Evolutionary conservation across 352 stramenopile genomes (phyloP).

Genomic region (Phytopythium cucurbitacearum): DNA sequence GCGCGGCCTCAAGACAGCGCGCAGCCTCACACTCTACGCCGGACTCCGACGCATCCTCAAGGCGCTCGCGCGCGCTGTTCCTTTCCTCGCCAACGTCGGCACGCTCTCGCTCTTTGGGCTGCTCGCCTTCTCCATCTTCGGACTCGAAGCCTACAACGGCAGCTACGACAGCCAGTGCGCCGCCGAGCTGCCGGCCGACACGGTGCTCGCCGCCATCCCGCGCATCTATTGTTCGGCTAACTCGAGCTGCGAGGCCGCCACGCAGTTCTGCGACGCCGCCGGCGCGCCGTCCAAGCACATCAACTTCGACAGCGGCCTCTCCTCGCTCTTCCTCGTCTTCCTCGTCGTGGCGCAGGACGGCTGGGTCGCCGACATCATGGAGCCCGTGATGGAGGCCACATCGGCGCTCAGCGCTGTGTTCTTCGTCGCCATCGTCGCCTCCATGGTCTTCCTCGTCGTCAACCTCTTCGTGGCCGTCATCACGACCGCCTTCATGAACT

Average conservation of each 20-base stretch:
- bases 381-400: slow-evolving; percentile 61
- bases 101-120: slow-evolving; percentile 72
- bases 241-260: slow-evolving; percentile 26
- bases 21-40: slow-evolving; percentile 57
- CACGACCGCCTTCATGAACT: slow-evolving; percentile 83
- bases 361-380: slow-evolving; percentile 78
- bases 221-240: slow-evolving; percentile 46
- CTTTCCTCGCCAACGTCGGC: slow-evolving; percentile 71
- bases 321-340: slow-evolving; percentile 72
- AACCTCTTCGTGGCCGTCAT: slow-evolving; percentile 84
- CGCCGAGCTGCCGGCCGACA: slow-evolving; percentile 5
- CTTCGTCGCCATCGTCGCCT: slow-evolving; percentile 66
- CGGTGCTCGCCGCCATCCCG: slow-evolving; percentile 29
- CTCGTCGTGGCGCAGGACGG: slow-evolving; percentile 75
- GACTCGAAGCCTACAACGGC: slow-evolving; percentile 57
- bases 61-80: slow-evolving; percentile 54
- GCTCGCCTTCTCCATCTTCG: slow-evolving; percentile 76
- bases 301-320: slow-evolving; percentile 73
- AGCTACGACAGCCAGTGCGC: slow-evolving; percentile 52
- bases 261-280: slow-evolving; percentile 28
- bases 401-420: slow-evolving; percentile 53
- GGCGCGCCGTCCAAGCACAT: slow-evolving; percentile 39
- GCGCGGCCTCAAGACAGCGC: slow-evolving; percentile 61
- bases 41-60: slow-evolving; percentile 66
- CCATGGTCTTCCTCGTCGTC: slow-evolving; percentile 80